Evolutionary conservation across 2,329 filamentous ascomycete species (phyloP), one percentile per base, ranked within the genome.

Genomic region (Fusarium keratoplasticum): DNA sequence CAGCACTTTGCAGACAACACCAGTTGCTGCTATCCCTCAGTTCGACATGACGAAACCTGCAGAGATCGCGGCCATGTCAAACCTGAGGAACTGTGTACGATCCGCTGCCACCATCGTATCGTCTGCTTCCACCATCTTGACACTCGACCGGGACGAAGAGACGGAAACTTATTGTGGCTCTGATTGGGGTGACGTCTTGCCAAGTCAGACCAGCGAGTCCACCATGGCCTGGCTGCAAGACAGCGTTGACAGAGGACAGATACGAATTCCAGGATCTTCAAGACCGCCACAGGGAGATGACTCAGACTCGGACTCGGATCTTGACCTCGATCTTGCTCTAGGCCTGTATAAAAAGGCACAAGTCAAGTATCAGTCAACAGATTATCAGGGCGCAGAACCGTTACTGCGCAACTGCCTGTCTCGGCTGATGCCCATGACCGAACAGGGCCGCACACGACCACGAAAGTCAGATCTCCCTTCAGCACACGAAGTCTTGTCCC

Each of bases 131-230:
- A 54, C 50, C n/a, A 54, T 54, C 27, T 54, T 54, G 50, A 31
- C 50, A 8, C 50, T 54, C 10, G 50, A 54, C n/a, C 50, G 50
- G 4, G 50, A 22, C 6, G 50, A 54, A 7, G 27, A 54, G 50
- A 16, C 50, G 2, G 50, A 31, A n/a, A 20, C 27, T 5, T 54
- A 54, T 2, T 54, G 59, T 33, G 59, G 59, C 22, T 61, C 59
- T 33, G 59, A 61, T 9, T 61, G 35, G 22, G 59, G 59, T 25
- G 40, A 61, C 5, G 27, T 61, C 10, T 61, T 61, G 8, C 59
- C 59, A 29, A 44, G 36, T 31, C 35, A 61, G 59, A 61, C 35
- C 10, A 61, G 36, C 59, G 59, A 61, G 59, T 33, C 59, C 7
- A 61, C 59, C 22, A 61, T 61, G 25, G 59, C 35, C 6, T 61